Evolutionary conservation across 2,329 filamentous ascomycete species (phyloP).

Genomic region (Fusarium sambucinum): DNA sequence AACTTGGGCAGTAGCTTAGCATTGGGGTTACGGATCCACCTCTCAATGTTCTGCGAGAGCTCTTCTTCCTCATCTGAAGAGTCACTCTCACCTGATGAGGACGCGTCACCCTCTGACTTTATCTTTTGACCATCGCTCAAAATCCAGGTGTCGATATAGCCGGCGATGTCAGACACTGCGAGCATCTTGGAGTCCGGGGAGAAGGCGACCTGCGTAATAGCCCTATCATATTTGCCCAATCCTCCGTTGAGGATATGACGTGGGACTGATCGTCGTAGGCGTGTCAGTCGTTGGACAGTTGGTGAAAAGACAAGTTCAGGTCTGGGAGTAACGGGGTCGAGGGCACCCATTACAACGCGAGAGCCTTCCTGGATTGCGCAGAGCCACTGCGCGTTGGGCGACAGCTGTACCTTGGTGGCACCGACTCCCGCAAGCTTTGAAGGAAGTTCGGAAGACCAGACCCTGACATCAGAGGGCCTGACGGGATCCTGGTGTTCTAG

Average conservation of each 20-base stretch:
- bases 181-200: constrained; percentile 84
- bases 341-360: constrained; percentile 62
- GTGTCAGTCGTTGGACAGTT: constrained; percentile 60
- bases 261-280: constrained; percentile 66
- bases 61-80: constrained; percentile 61
- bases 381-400: constrained; percentile 78
- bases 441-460: constrained; percentile 78
- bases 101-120: constrained; percentile 52
- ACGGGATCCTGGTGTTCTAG: constrained; percentile 66
- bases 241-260: constrained; percentile 72
- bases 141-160: constrained; percentile 89
- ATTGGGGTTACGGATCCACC: constrained; percentile 81
- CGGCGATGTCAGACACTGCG: constrained; percentile 83
- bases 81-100: constrained; percentile 55
- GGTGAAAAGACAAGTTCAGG: constrained; percentile 49
- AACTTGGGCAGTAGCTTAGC: constrained; percentile 77
- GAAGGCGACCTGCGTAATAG: constrained; percentile 80
- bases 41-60: constrained; percentile 57
- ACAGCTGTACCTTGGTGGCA: constrained; percentile 76
- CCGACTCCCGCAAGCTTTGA: constrained; percentile 68
- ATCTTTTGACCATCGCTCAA: constrained; percentile 60
- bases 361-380: constrained; percentile 72
- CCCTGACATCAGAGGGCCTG: constrained; percentile 70
- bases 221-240: constrained; percentile 80
- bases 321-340: constrained; percentile 39